phyloP scores from a whole-genome alignment of 257 asterid species.

The Nicotiana undulata region DNA sequence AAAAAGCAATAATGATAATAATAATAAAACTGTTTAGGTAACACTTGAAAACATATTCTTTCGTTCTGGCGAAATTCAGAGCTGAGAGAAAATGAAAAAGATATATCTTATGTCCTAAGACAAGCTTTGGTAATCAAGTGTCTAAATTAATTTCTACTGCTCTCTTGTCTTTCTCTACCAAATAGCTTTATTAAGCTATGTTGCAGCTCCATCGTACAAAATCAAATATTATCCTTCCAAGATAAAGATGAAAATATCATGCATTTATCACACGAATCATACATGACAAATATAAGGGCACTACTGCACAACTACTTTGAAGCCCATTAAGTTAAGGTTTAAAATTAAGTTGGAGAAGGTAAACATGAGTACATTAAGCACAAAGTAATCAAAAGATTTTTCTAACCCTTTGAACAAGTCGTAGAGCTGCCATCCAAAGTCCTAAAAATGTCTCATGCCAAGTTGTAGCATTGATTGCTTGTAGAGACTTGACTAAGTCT shows the following conservation, averaged over 20 bases:
- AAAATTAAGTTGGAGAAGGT: not conserved
- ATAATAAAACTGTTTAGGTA: not conserved
- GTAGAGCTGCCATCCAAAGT: conserved; percentile 97
- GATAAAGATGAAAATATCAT: not conserved
- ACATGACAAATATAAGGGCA: not conserved
- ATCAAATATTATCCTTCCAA: not conserved
- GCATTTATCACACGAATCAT: not conserved
- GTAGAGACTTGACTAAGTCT: conserved; percentile 89
- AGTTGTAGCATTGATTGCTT: conserved; percentile 69
- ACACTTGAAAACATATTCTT: not conserved
- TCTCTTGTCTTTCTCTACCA: not conserved
- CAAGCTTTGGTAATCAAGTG: not conserved
- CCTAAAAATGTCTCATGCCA: conserved; percentile 91
- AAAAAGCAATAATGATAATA: not conserved
- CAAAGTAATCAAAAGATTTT: not conserved
- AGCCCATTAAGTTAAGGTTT: not conserved
- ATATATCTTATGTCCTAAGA: not conserved
- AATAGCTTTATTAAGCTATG: not conserved
- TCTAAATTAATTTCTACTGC: not conserved
- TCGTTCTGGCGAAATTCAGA: not conserved
- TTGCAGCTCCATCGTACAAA: not conserved
- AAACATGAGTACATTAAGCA: not conserved
- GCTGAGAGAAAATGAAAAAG: not conserved
- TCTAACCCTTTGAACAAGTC: conserved; percentile 91
- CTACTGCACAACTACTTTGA: not conserved